Percentiles rank a stretch among this genome's conserved stretches.
phyloP scores from a whole-genome alignment of 805 yeast species.

The Jamesozyma jinghongensis region DNA sequence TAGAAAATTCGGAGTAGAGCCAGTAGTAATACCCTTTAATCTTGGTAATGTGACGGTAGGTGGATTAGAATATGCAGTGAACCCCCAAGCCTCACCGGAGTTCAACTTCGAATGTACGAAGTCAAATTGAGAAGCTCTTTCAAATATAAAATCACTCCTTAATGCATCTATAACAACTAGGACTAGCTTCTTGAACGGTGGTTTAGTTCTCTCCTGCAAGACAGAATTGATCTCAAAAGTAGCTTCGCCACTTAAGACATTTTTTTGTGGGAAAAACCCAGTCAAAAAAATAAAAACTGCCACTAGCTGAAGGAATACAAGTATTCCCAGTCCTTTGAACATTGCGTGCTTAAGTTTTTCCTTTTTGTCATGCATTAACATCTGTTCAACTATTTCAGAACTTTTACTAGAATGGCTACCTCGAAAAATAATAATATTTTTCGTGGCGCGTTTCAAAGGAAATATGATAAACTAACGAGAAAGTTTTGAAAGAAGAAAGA shows the following conservation, averaged over 20 bases:
- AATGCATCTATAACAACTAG: conserved; percentile 89
- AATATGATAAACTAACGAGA: too few relatives aligned
- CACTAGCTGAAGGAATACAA: conserved; percentile 33
- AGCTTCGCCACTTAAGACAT: conserved; percentile 55
- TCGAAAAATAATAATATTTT: too few relatives aligned
- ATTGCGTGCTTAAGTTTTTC: background rate
- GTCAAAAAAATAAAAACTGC: conserved; percentile 58
- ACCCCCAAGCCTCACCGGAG: conserved; percentile 69
- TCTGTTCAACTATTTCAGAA: too few relatives aligned
- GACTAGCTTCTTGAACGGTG: conserved; percentile 53
- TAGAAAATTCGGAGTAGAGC: conserved; percentile 86
- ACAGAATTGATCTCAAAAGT: conserved; percentile 28
- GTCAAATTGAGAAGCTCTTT: conserved; percentile 53
- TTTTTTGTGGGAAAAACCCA: conserved; percentile 92
- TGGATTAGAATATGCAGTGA: conserved; percentile 86
- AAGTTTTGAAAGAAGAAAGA: too few relatives aligned
- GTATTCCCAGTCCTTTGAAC: conserved; percentile 2
- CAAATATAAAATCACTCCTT: conserved; percentile 77
- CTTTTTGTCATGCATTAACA: background rate
- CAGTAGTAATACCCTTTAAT: conserved; percentile 86
- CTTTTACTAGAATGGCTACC: too few relatives aligned
- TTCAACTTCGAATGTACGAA: conserved; percentile 58
- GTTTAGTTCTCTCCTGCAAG: conserved; percentile 23
- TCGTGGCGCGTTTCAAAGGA: too few relatives aligned
- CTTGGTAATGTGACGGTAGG: conserved; percentile 96